Evolutionary conservation across 495 filamentous ascomycete species (phyloP).

Genomic region (Annulohypoxylon stygium): DNA sequence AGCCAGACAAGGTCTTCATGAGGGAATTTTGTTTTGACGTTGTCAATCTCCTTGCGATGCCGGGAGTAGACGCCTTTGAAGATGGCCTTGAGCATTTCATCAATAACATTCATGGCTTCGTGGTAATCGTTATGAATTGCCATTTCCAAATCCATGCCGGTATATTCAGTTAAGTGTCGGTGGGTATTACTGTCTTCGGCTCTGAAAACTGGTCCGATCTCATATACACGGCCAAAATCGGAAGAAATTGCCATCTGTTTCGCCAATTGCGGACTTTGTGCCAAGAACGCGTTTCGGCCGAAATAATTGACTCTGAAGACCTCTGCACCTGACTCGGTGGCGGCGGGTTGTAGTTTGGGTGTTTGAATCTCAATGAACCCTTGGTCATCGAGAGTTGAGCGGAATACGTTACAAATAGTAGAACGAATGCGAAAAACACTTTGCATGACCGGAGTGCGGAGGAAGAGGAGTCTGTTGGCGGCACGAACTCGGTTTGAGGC

Average conservation of each 20-base stretch:
- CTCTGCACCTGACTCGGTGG: constrained; percentile 91
- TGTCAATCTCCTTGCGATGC: constrained; percentile 75
- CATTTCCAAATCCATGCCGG: constrained; percentile 96
- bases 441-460: constrained; percentile 87
- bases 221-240: constrained; percentile 91
- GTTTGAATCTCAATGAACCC: constrained; percentile 94
- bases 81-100: constrained; percentile 87
- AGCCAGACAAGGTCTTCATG: constrained; percentile 77
- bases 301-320: constrained; percentile 98
- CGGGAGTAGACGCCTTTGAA: constrained; percentile 81
- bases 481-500: constrained; percentile 65
- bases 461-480: constrained; percentile 86
- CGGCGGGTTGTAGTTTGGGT: constrained; percentile 89
- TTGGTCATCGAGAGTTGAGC: constrained; percentile 78
- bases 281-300: constrained; percentile 86
- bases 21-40: constrained; percentile 71
- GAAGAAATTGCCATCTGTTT: constrained; percentile 96
- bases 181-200: constrained; percentile 98
- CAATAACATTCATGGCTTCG: constrained; percentile 85
- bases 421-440: constrained; percentile 85
- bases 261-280: constrained; percentile 92
- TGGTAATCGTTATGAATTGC: constrained; percentile 90
- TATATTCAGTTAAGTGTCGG: constrained; percentile 95
- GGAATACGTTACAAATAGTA: constrained; percentile 83
- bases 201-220: constrained; percentile 95